phyloP scores from a whole-genome alignment of 2,329 filamentous ascomycete genomes.

The Alternaria consortialis region DNA sequence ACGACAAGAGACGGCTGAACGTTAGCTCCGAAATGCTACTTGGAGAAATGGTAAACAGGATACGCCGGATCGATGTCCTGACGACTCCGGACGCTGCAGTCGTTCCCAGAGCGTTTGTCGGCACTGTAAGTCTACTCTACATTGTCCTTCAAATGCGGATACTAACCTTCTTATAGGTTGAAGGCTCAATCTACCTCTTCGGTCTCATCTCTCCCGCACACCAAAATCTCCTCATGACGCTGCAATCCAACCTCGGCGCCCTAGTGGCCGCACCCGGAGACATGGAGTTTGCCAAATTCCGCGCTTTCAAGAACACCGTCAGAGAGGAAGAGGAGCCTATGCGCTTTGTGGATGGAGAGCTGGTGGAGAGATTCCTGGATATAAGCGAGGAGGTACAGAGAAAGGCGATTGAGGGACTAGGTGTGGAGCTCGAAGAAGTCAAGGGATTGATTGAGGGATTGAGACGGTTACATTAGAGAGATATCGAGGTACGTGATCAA shows the following conservation, averaged over 20 bases:
- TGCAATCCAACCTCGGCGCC: slow-evolving; percentile 76
- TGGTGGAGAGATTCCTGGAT: slow-evolving; percentile 86
- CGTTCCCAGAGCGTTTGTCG: slow-evolving; percentile 84
- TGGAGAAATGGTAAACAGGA: slow-evolving; percentile 92
- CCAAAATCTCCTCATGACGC: slow-evolving; percentile 81
- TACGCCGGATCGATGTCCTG: slow-evolving; percentile 76
- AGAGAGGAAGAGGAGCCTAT: slow-evolving; percentile 77
- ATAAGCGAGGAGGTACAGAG: slow-evolving; percentile 67
- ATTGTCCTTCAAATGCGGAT: not conserved
- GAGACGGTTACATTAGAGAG: slow-evolving; percentile 56
- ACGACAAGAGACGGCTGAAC: slow-evolving; percentile 75
- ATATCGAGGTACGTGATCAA: not conserved
- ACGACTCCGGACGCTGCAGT: slow-evolving; percentile 72
- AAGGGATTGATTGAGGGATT: slow-evolving; percentile 69
- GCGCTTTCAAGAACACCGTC: slow-evolving; percentile 80
- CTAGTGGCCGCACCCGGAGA: slow-evolving; percentile 74
- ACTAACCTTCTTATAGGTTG: slow-evolving; percentile 66
- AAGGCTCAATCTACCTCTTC: slow-evolving; percentile 91
- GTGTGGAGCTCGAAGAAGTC: slow-evolving; percentile 65
- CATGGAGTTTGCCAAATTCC: slow-evolving; percentile 79
- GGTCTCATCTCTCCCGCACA: slow-evolving; percentile 76
- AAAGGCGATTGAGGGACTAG: slow-evolving; percentile 61
- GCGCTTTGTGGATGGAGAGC: slow-evolving; percentile 90
- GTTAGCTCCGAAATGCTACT: slow-evolving; percentile 83
- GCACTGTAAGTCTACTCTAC: slow-evolving; percentile 71